Evolutionary conservation across 2,329 filamentous ascomycete species (phyloP).

Genomic region (Cercospora sojina): DNA sequence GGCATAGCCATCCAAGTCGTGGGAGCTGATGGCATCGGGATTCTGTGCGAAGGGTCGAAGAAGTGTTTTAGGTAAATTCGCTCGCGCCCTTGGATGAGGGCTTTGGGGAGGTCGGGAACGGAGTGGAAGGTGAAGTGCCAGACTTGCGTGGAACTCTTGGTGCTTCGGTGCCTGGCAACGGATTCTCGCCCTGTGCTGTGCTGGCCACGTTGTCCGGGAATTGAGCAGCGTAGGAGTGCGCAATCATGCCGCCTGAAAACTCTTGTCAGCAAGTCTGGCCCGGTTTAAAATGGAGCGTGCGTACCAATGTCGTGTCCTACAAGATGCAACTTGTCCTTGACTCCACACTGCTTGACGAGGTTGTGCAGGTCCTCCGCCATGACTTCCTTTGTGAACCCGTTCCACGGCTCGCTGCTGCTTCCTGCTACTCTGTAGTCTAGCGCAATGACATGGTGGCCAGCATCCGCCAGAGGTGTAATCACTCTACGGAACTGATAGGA

Average conservation of each 20-base stretch:
- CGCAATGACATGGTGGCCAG: slow-evolving; percentile 26
- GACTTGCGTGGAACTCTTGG: slow-evolving; percentile 32
- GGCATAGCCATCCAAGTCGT: slow-evolving; percentile 44
- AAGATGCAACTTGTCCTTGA: slow-evolving; percentile 39
- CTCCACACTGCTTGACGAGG: slow-evolving; percentile 36
- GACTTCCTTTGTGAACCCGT: slow-evolving; percentile 44
- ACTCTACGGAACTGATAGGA: slow-evolving; percentile 48
- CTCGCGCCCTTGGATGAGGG: slow-evolving; percentile 44
- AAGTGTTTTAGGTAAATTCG: slow-evolving; percentile 47
- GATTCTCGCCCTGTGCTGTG: slow-evolving; percentile 47
- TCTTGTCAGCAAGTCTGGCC: slow-evolving; percentile 29
- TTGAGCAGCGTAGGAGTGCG: slow-evolving; percentile 43
- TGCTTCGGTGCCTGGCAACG: slow-evolving; percentile 40
- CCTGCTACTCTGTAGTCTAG: slow-evolving; percentile 25
- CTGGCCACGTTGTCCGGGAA: slow-evolving; percentile 40
- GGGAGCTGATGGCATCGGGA: slow-evolving; percentile 38
- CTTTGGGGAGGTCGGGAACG: slow-evolving; percentile 42
- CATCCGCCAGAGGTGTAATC: slow-evolving; percentile 40
- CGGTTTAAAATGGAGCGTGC: neutral
- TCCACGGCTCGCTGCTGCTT: slow-evolving; percentile 15
- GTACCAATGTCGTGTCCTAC: slow-evolving; percentile 49
- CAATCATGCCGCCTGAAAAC: slow-evolving; percentile 49
- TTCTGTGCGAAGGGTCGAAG: slow-evolving; percentile 43
- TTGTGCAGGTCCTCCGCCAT: slow-evolving; percentile 45
- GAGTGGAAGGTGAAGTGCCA: slow-evolving; percentile 49